Evolutionary conservation across 805 yeast species (phyloP), one percentile per base, ranked within the genome.

Genomic region (Zygoascus biomembranicola): DNA sequence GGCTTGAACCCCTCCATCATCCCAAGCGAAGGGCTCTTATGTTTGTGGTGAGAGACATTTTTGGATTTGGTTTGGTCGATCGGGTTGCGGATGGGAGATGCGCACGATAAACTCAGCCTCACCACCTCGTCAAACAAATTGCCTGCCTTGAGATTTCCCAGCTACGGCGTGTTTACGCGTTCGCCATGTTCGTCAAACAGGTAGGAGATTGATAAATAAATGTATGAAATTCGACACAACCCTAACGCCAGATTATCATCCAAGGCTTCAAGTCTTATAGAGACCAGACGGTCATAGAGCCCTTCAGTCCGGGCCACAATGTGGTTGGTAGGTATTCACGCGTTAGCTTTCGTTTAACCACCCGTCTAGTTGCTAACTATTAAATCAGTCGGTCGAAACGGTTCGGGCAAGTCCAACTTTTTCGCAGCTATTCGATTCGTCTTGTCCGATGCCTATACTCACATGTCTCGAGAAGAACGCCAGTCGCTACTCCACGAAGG

Each of bases 331-430:
- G 13, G 39, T 35, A 35, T 35, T 35, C 39, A 35, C 10, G 39
- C 13, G 39, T n/a, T n/a, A 13, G 11, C 9, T 18, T 45, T 32
- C n/a, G 16, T 32, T 26, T 20, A 32, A 14, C 18, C 32, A 26
- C 44, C 19, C 5, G 41, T 16, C 31, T 32, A 44, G 32, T 56
- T 43, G 13, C 32, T 14, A 8, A 58, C 39, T 35, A 35, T 13
- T 4, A 5, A 5, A 13, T 13, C 39, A 35, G 72, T 90, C 32
- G 97, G 97, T 1, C 73, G 96, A 50, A 90, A 90, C 69, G 97
- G 97, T n/a, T 87, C 96, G 8, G 99, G 99, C 8, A 92, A 94
- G 67, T 87, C 96, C 43, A 92, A 94, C 68, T 86, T 92, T 70
- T 94, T 92, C 68, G 90, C 96, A 14, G 98, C 99, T 10, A 86